Evolutionary conservation across 2,329 filamentous ascomycete species (phyloP).

Genomic region (Colletotrichum plurivorum): DNA sequence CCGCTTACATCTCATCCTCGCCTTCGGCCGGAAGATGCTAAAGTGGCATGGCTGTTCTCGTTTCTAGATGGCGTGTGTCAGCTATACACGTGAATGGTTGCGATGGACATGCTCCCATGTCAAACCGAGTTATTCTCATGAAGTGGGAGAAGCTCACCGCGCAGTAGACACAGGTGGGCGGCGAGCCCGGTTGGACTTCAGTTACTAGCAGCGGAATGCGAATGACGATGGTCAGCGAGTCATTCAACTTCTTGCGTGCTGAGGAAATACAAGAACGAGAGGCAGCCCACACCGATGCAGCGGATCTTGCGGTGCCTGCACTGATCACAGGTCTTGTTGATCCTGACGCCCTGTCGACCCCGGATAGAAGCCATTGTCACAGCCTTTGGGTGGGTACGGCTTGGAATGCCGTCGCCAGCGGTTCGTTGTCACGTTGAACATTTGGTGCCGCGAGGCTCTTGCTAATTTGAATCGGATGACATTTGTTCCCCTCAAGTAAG

Average conservation of each 20-base stretch:
- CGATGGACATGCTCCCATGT: background rate
- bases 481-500: no score
- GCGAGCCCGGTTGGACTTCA: background rate
- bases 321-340: slow-evolving; percentile 41
- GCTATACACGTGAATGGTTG: background rate
- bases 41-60: slow-evolving; percentile 8
- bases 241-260: no score
- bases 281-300: slow-evolving; percentile 40
- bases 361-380: background rate
- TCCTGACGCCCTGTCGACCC: slow-evolving; percentile 10
- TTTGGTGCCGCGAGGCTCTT: no score
- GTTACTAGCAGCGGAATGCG: background rate
- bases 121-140: no score
- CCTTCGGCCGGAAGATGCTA: slow-evolving; percentile 12
- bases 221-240: no score
- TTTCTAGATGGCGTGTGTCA: background rate
- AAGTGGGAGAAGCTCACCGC: background rate
- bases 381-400: background rate
- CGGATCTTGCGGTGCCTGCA: slow-evolving; percentile 44
- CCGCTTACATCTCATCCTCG: background rate
- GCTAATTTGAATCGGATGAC: no score
- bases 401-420: no score
- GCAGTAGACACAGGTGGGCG: slow-evolving; percentile 8
- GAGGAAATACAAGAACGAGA: background rate
- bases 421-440: no score